Evolutionary conservation across 306 rosid genomes (phyloP), one percentile per base, ranked within the genome.

Genomic region (Dicorynia guianensis): DNA sequence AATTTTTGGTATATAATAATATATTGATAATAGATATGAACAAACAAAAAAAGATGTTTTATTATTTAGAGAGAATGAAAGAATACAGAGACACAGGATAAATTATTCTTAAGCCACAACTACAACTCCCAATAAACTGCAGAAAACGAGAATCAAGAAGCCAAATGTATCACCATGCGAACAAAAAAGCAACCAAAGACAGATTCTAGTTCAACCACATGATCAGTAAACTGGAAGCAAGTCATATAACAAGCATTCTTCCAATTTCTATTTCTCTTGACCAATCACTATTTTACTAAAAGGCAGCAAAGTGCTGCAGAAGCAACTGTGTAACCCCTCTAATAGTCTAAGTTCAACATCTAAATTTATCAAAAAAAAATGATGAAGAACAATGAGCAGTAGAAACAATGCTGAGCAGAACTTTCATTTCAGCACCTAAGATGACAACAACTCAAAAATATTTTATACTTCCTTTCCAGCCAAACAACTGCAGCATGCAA

Each of bases 321-420:
- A 61, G 47, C 52, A 72, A 48, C 69, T 2, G 34, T 7, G 52
- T 61, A 61, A 61, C 62, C 60, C 47, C 52, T 48, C 30, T 48
- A 15, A 4, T 30, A 74, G 52, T 49, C 10, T 61, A 65, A 30
- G 63, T 64, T 52, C 69, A 46, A 67, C 63, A 61, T 66, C 53
- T 52, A 77, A 72, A 63, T 75, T 46, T 25, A 25, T 1, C 1
- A 25, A 25, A 25, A 25, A 25, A 25, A 25, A 25, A 25, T 1
- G 30, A 39, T 40, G 18, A 54, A 74, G 33, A 60, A 11, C 7
- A 9, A 5, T 19, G 12, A 20, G 75, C 61, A 71, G 40, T 18
- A 44, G 59, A 35, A 8, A 39, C 12, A 39, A 17, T 19, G 19
- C 7, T 12, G n/a, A 55, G 18, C 53, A 19, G 15, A 25, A 48